These are phyloP conservation scores for Scutellaria baicalensis DNA, from an alignment of 257 asterid species.

Conservation along the genomic window DNA sequence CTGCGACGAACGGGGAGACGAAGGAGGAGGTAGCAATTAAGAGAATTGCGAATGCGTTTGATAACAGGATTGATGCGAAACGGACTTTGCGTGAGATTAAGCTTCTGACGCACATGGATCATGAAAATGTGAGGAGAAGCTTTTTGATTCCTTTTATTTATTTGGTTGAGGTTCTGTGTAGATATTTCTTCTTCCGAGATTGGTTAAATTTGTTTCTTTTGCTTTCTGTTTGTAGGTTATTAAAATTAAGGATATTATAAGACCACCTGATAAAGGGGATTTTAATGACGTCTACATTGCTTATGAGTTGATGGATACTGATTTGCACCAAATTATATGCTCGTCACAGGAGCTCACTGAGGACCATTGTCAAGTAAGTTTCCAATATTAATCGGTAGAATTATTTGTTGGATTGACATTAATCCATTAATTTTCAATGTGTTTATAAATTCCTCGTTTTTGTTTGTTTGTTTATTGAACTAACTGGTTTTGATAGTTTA, in stretches of 20 bases:
- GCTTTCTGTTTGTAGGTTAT: constrained; percentile 36
- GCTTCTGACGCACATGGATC: constrained; percentile 91
- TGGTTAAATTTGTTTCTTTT: background rate
- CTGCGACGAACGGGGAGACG: constrained; percentile 63
- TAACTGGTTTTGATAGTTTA: background rate
- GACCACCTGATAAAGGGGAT: constrained; percentile 59
- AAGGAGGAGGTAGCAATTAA: constrained; percentile 80
- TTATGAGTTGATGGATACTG: constrained; percentile 86
- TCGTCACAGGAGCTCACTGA: constrained; percentile 76
- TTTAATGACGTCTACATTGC: constrained; percentile 77
- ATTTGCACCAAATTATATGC: constrained; percentile 78
- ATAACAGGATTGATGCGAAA: constrained; percentile 79
- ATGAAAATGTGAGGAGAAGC: constrained; percentile 62
- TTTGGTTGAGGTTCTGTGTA: background rate
- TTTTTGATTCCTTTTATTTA: background rate
- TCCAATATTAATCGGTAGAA: background rate
- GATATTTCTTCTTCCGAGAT: background rate
- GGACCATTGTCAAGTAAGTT: constrained; percentile 82
- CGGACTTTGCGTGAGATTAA: constrained; percentile 84
- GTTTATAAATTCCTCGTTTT: background rate
- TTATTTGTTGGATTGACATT: background rate
- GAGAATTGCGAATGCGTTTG: constrained; percentile 85
- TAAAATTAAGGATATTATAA: constrained; percentile 67
- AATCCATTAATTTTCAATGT: background rate
- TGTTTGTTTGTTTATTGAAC: background rate